Percentiles rank a stretch among this genome's conserved stretches.
These are phyloP conservation scores for Zopfochytrium polystomum DNA, from an alignment of 371 early-diverging fungal species.

Conservation along the genomic window DNA sequence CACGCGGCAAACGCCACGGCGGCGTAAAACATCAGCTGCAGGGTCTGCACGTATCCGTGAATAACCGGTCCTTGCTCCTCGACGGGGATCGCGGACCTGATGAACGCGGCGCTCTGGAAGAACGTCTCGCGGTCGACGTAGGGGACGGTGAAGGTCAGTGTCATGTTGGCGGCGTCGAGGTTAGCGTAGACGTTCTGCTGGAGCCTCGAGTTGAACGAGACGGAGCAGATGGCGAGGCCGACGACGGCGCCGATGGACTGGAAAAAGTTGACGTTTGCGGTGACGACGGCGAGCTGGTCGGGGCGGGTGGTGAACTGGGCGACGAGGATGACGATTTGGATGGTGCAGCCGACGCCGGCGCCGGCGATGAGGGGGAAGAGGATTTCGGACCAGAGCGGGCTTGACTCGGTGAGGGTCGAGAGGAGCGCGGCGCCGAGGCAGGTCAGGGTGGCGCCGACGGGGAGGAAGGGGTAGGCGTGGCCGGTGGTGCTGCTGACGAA, in stretches of 20 bases:
- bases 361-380: slow-evolving; percentile 52
- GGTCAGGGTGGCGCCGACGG: slow-evolving; percentile 47
- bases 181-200: slow-evolving; percentile 16
- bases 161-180: not conserved
- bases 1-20: not conserved
- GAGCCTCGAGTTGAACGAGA: slow-evolving; percentile 50
- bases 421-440: slow-evolving; percentile 53
- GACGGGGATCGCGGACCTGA: slow-evolving; percentile 9
- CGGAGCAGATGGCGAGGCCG: slow-evolving; percentile 28
- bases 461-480: slow-evolving; percentile 49
- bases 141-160: not conserved
- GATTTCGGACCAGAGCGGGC: slow-evolving; percentile 44
- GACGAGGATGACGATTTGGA: slow-evolving; percentile 49
- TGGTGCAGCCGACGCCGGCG: slow-evolving; percentile 43
- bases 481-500: slow-evolving; percentile 48
- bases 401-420: slow-evolving; percentile 41
- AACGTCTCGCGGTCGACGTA: slow-evolving; percentile 13
- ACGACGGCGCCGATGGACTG: slow-evolving; percentile 43
- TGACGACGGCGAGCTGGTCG: slow-evolving; percentile 37
- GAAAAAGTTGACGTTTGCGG: slow-evolving; percentile 63
- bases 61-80: slow-evolving; percentile 14
- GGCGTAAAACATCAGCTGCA: slow-evolving; percentile 12
- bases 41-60: slow-evolving; percentile 24
- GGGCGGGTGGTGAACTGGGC: slow-evolving; percentile 36
- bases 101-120: slow-evolving; percentile 2